phyloP scores from a whole-genome alignment of 768 basidiomycete genomes.

The Leccinum sublutescens region DNA sequence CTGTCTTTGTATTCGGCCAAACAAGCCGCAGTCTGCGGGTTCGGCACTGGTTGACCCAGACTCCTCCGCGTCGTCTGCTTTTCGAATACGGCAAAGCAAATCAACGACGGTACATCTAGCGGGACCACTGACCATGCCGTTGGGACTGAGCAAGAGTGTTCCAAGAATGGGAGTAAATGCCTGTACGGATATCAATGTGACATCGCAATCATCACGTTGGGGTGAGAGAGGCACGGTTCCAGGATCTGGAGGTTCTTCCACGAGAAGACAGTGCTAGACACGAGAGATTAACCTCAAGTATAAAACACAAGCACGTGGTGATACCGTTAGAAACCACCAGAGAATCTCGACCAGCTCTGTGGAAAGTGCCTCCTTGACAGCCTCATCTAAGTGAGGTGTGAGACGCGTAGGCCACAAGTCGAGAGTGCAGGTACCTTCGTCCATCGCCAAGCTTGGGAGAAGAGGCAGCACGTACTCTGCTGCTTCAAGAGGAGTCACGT shows the following conservation, averaged over 20 bases:
- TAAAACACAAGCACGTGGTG: slow-evolving; percentile 8
- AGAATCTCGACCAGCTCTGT: slow-evolving; percentile 76
- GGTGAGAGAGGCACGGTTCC: slow-evolving; percentile 10
- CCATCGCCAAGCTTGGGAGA: slow-evolving; percentile 80
- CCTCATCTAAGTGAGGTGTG: slow-evolving; percentile 57
- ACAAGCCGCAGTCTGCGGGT: slow-evolving; percentile 40
- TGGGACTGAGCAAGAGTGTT: slow-evolving; percentile 80
- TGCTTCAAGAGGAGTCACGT: slow-evolving; percentile 82
- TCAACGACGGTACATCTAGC: slow-evolving; percentile 78
- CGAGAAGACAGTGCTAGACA: slow-evolving; percentile 63
- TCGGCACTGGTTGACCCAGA: slow-evolving; percentile 35
- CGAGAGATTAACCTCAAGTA: slow-evolving; percentile 3
- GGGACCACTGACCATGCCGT: slow-evolving; percentile 66
- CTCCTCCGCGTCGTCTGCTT: slow-evolving; percentile 48
- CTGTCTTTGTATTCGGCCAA: slow-evolving; percentile 53
- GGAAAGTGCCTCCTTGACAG: slow-evolving; percentile 85
- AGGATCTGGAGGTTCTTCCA: slow-evolving; percentile 41
- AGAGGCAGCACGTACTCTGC: slow-evolving; percentile 92
- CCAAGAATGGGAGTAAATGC: slow-evolving; percentile 92
- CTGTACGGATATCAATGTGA: slow-evolving; percentile 65
- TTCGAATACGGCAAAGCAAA: slow-evolving; percentile 67
- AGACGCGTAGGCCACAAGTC: slow-evolving; percentile 5
- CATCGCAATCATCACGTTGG: slow-evolving; percentile 17
- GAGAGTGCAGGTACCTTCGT: slow-evolving; percentile 57
- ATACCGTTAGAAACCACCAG: slow-evolving; percentile 88